Conservation (phyloP, 805 yeast species). For the Starmerella scarabaei region DNA sequence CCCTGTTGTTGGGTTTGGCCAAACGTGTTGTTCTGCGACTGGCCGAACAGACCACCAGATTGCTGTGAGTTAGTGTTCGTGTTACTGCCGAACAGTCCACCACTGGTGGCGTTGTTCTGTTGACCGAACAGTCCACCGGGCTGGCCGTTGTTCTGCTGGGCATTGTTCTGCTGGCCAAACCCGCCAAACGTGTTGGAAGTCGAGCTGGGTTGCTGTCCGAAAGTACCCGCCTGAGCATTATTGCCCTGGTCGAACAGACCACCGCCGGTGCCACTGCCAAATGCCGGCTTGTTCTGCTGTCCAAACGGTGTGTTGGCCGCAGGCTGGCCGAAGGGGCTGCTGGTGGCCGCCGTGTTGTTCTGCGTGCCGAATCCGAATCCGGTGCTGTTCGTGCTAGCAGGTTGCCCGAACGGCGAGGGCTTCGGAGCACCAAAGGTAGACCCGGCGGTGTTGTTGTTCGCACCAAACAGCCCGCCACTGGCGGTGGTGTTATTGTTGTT, state of each 20-base stretch:
- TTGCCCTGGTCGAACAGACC: constrained; percentile 1
- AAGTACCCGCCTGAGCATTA: background rate
- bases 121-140: background rate
- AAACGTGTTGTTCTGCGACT: background rate
- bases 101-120: too few relatives aligned
- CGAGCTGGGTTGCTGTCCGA: background rate
- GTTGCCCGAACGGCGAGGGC: background rate
- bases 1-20: constrained; percentile 5
- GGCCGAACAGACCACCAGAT: constrained; percentile 2
- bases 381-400: constrained; percentile 1
- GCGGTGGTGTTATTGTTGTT: background rate
- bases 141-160: background rate
- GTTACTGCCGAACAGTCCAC: too few relatives aligned
- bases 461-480: constrained; percentile 25
- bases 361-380: constrained; percentile 5
- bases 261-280: too few relatives aligned
- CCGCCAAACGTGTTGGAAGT: too few relatives aligned
- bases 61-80: background rate
- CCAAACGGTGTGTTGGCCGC: background rate
- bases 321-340: background rate
- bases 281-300: background rate
- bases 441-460: constrained; percentile 9
- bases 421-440: background rate
- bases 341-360: background rate
- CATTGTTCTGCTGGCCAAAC: background rate